These are phyloP conservation scores for Ammopiptanthus mongolicus DNA, from an alignment of 306 rosid genomes.

Conservation along the genomic window DNA sequence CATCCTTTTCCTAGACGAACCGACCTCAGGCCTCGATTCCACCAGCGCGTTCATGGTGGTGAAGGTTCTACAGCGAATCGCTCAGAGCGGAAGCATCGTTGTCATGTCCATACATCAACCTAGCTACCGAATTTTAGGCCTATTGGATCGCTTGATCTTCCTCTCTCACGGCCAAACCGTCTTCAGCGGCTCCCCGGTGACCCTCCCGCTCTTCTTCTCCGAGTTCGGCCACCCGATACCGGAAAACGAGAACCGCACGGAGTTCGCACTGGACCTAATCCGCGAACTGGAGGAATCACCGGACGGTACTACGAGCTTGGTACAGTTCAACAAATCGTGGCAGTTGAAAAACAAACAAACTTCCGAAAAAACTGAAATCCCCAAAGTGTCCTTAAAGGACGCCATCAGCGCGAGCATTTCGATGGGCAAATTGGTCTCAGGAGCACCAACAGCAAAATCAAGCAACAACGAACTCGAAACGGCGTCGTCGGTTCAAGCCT, in stretches of 20 bases:
- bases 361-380: not conserved
- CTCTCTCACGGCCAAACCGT: constrained; percentile 87
- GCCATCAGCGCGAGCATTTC: constrained; percentile 80
- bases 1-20: constrained; percentile 80
- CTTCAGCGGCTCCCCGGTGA: constrained; percentile 55
- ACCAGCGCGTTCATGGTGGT: constrained; percentile 95
- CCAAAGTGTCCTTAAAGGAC: constrained; percentile 51
- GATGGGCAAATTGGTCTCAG: constrained; percentile 70
- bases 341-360: constrained; percentile 18
- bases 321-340: constrained; percentile 76
- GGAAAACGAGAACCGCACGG: constrained; percentile 69
- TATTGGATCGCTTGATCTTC: constrained; percentile 67
- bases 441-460: constrained; percentile 30
- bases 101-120: constrained; percentile 88
- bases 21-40: constrained; percentile 88
- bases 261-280: constrained; percentile 74
- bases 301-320: constrained; percentile 56
- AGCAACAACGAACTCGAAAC: constrained; percentile 15
- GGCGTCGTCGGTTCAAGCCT: constrained; percentile 45
- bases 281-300: constrained; percentile 71
- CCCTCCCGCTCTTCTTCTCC: constrained; percentile 45
- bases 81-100: constrained; percentile 83
- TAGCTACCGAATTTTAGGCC: constrained; percentile 69
- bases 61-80: constrained; percentile 74
- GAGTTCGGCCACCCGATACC: constrained; percentile 84